phyloP scores from a whole-genome alignment of 257 asterid species.

The Gardenia jasminoides region DNA sequence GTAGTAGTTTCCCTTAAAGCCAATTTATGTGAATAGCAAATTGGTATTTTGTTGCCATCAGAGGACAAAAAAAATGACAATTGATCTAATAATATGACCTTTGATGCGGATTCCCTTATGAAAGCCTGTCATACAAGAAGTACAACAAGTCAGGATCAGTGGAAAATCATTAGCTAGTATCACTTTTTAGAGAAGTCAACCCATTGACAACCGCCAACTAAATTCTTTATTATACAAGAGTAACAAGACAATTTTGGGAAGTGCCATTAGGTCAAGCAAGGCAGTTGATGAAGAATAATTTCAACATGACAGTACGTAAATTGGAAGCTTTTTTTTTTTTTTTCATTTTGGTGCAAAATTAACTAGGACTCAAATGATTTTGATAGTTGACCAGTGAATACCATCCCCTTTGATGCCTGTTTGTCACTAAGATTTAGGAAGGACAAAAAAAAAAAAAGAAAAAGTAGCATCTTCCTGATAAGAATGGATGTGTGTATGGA shows the following conservation, averaged over 20 bases:
- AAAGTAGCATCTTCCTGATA: too few relatives aligned
- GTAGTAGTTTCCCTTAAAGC: background rate
- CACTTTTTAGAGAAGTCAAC: background rate
- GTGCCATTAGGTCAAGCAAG: background rate
- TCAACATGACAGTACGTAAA: background rate
- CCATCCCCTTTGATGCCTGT: too few relatives aligned
- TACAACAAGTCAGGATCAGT: background rate
- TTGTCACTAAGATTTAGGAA: too few relatives aligned
- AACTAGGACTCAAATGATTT: background rate
- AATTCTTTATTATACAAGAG: background rate
- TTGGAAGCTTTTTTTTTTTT: background rate
- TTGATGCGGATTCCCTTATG: background rate
- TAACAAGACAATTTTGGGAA: background rate
- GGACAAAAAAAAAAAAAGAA: too few relatives aligned
- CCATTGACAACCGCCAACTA: background rate
- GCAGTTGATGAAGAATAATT: background rate
- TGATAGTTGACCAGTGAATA: too few relatives aligned
- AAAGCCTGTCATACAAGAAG: too few relatives aligned
- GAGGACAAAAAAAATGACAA: background rate
- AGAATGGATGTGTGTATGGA: too few relatives aligned
- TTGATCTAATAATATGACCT: background rate
- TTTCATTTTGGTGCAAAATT: background rate
- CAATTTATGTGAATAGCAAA: background rate
- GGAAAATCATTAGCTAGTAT: background rate
- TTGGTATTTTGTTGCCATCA: background rate